Evolutionary conservation across 2,329 filamentous ascomycete species (phyloP).

Genomic region (Cladosporium phlei): DNA sequence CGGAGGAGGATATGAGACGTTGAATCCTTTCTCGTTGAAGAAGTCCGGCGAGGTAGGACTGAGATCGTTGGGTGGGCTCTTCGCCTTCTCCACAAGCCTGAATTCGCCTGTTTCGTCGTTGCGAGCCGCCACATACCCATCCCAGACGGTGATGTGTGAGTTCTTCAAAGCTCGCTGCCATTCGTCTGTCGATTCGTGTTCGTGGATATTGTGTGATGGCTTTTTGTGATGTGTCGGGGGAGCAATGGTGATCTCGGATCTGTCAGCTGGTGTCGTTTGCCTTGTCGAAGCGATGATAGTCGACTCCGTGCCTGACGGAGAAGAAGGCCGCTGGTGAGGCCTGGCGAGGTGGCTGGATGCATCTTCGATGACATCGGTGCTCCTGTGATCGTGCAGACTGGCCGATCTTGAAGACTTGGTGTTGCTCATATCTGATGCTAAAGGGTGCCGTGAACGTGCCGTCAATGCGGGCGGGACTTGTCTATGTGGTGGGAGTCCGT

Average conservation of each 20-base stretch:
- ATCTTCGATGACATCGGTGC: conserved; percentile 8
- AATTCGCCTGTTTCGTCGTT: conserved; percentile 10
- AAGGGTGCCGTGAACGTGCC: neutral
- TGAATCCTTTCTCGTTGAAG: conserved; percentile 7
- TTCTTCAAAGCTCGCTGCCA: conserved; percentile 9
- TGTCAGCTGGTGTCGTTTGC: conserved; percentile 1
- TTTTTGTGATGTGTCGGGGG: conserved; percentile 4
- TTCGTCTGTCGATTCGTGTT: conserved; percentile 5
- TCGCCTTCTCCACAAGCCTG: conserved; percentile 7
- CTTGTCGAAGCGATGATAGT: conserved; percentile 1
- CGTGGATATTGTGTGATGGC: neutral
- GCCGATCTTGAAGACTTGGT: neutral
- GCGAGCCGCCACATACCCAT: conserved; percentile 4
- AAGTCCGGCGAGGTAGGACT: conserved; percentile 3
- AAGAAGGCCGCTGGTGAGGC: neutral
- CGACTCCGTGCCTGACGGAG: conserved; percentile 2
- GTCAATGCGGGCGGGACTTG: neutral
- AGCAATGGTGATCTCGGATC: conserved; percentile 1
- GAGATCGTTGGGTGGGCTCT: neutral
- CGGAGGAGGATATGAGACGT: neutral
- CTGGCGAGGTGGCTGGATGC: conserved; percentile 4
- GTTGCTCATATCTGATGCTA: conserved; percentile 3
- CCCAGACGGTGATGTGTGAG: conserved; percentile 9
- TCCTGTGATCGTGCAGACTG: conserved; percentile 5
- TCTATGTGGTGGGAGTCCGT: neutral